A percentile compares a stretch with the other conserved stretches of the same genome.
These are phyloP conservation scores for Ogataea ramenticola DNA, from an alignment of 805 yeast species.

Conservation along the genomic window DNA sequence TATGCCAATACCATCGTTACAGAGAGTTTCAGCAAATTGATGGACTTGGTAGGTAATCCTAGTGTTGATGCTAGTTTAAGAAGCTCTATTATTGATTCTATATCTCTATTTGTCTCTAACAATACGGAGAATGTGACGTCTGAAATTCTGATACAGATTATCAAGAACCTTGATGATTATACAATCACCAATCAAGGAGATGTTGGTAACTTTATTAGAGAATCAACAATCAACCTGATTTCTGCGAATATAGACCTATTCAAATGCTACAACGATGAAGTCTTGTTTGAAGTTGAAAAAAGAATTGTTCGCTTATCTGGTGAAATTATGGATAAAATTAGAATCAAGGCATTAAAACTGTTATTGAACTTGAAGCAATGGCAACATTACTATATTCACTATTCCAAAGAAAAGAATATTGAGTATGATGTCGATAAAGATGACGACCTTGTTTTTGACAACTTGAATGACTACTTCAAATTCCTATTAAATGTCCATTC, in stretches of 20 bases:
- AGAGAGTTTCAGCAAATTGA: slow-evolving; percentile 14
- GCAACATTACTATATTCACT: slow-evolving; percentile 5
- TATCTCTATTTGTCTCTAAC: slow-evolving; percentile 16
- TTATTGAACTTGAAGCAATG: slow-evolving; percentile 22
- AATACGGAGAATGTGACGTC: slow-evolving; percentile 10
- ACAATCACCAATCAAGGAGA: slow-evolving; percentile 80
- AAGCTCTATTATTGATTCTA: slow-evolving; percentile 17
- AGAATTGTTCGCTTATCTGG: slow-evolving; percentile 50
- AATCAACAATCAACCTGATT: slow-evolving; percentile 38
- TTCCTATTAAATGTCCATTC: slow-evolving; percentile 18
- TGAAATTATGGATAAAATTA: slow-evolving; percentile 54
- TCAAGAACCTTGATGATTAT: slow-evolving; percentile 61
- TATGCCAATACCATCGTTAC: slow-evolving; percentile 10
- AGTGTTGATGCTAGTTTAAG: slow-evolving; percentile 23
- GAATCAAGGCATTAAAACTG: slow-evolving; percentile 35
- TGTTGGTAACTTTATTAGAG: slow-evolving; percentile 75
- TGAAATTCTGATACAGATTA: slow-evolving; percentile 8
- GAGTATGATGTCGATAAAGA: neutral
- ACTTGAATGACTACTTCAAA: slow-evolving; percentile 21
- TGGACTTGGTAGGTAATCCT: slow-evolving; percentile 20
- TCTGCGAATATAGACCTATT: slow-evolving; percentile 17
- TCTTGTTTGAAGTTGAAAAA: slow-evolving; percentile 15
- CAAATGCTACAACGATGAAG: neutral
- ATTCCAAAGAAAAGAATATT: slow-evolving; percentile 1
- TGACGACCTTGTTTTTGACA: slow-evolving; percentile 7